Conservation (phyloP, 768 basidiomycete species). For the Pulveroboletus ravenelii region DNA sequence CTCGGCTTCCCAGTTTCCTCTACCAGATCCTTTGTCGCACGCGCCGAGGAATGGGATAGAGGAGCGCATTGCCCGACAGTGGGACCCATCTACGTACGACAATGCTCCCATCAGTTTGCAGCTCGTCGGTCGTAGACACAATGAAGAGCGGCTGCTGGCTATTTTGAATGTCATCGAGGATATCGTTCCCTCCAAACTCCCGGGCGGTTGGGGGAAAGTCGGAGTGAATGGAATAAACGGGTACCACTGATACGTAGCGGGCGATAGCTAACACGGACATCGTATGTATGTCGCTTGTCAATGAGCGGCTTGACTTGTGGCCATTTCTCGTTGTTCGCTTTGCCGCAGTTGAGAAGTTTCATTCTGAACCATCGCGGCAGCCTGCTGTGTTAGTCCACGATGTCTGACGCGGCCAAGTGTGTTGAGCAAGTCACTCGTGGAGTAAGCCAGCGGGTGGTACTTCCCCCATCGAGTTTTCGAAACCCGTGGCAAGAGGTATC, state of each 20-base stretch:
- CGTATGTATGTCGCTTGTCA: conserved; percentile 4
- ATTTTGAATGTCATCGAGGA: conserved; percentile 39
- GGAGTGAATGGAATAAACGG: conserved; percentile 11
- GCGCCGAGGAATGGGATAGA: conserved; percentile 36
- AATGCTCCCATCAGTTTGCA: conserved; percentile 45
- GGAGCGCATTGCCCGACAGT: conserved; percentile 33
- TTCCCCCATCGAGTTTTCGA: no score
- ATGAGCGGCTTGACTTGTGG: conserved; percentile 10
- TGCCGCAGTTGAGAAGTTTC: conserved; percentile 9
- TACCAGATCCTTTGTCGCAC: conserved; percentile 9
- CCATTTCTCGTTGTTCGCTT: background rate
- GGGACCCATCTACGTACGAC: conserved; percentile 39
- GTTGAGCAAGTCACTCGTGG: no score
- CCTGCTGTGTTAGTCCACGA: background rate
- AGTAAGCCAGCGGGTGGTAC: no score
- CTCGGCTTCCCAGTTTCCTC: conserved; percentile 21
- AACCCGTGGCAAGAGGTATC: no score
- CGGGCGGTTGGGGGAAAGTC: conserved; percentile 6
- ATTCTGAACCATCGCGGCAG: background rate
- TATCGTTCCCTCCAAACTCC: conserved; percentile 13
- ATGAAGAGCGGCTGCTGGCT: conserved; percentile 46
- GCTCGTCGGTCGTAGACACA: conserved; percentile 46
- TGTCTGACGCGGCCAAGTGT: background rate
- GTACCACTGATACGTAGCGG: background rate
- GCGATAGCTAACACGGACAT: background rate